Evolutionary conservation across 495 filamentous ascomycete genomes (phyloP).

Genomic region (Haplographium delicatum): DNA sequence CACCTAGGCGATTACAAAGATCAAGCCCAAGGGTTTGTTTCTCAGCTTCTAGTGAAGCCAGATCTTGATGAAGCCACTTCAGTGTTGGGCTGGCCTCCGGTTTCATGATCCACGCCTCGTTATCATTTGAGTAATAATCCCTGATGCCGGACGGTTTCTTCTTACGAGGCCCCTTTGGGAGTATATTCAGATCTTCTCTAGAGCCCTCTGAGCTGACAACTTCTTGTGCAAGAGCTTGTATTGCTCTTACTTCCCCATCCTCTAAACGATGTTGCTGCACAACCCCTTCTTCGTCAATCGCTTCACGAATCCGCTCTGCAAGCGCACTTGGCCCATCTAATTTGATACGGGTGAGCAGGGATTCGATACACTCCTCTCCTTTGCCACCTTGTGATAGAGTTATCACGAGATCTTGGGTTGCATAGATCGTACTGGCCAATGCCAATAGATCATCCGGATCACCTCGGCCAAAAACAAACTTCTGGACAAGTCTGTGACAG

Average conservation of each 20-base stretch:
- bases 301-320: constrained; percentile 61
- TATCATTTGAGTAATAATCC: constrained; percentile 47
- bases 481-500: constrained; percentile 84
- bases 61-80: constrained; percentile 56
- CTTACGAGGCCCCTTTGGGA: constrained; percentile 38
- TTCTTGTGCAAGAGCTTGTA: constrained; percentile 62
- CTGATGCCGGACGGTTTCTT: constrained; percentile 35
- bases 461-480: constrained; percentile 86
- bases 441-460: constrained; percentile 88
- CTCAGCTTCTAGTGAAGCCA: constrained; percentile 52
- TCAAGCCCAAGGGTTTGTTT: constrained; percentile 54
- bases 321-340: constrained; percentile 64
- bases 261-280: constrained; percentile 70
- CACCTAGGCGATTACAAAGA: constrained; percentile 46
- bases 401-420: constrained; percentile 62
- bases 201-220: constrained; percentile 53
- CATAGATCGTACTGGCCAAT: constrained; percentile 74
- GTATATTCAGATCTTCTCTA: constrained; percentile 32
- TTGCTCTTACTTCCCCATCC: constrained; percentile 61
- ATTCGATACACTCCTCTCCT: constrained; percentile 36
- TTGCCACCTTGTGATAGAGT: constrained; percentile 24
- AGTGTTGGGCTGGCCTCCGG: constrained; percentile 61
- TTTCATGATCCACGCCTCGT: constrained; percentile 85
- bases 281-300: constrained; percentile 93
- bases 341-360: constrained; percentile 56